phyloP scores from a whole-genome alignment of 2,329 filamentous ascomycete species.

The Venturia aucupariae region DNA sequence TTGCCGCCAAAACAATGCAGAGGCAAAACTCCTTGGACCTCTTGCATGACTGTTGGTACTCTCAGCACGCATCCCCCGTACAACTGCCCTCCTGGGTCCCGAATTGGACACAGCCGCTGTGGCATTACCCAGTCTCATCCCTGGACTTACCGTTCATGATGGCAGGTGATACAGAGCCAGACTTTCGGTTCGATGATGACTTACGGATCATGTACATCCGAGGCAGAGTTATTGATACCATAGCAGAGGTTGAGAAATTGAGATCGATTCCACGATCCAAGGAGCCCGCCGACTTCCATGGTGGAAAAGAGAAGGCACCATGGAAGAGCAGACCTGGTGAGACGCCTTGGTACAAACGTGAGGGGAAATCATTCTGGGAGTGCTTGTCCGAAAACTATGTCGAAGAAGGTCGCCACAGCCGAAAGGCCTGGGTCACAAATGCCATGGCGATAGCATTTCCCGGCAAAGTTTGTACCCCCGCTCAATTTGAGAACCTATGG shows the following conservation, averaged over 20 bases:
- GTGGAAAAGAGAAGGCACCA: background rate
- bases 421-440: slow-evolving; percentile 3
- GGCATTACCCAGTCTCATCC: background rate
- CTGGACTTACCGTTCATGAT: background rate
- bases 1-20: background rate
- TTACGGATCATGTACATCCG: background rate
- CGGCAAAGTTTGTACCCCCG: background rate
- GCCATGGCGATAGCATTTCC: background rate
- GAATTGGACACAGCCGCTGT: slow-evolving; percentile 1
- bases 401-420: background rate
- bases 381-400: background rate
- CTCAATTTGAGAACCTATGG: slow-evolving; percentile 6
- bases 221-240: slow-evolving; percentile 8
- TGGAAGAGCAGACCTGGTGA: background rate
- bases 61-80: background rate
- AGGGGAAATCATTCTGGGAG: background rate
- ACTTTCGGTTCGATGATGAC: background rate
- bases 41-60: background rate
- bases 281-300: background rate
- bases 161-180: background rate
- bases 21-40: background rate
- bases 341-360: background rate
- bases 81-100: slow-evolving; percentile 9
- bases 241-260: background rate
- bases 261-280: background rate